Percentiles rank a stretch among this genome's conserved stretches.
phyloP scores from a whole-genome alignment of 306 rosid genomes.

The Citrullus amarus region DNA sequence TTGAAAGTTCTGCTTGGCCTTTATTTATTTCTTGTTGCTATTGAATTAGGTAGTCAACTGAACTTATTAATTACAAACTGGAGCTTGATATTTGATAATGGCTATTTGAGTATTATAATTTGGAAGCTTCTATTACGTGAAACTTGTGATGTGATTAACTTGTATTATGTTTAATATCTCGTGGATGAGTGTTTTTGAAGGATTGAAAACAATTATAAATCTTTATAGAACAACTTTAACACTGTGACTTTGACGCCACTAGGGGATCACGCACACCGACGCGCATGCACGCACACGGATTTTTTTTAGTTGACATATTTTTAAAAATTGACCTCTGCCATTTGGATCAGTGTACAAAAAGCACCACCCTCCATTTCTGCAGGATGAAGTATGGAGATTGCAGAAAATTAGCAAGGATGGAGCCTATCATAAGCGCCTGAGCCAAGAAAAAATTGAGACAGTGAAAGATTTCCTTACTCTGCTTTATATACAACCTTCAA shows the following conservation, averaged over 20 bases:
- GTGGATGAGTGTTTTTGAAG: background rate
- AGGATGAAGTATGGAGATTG: constrained; percentile 94
- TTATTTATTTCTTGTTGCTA: background rate
- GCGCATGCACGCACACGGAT: no score
- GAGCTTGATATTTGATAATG: background rate
- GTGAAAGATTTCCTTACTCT: constrained; percentile 83
- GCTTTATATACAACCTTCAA: constrained; percentile 57
- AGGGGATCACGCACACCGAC: background rate
- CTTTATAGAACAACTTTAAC: background rate
- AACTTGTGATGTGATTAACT: background rate
- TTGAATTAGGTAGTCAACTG: background rate
- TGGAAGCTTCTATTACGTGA: background rate
- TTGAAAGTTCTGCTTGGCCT: background rate
- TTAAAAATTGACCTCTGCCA: constrained; percentile 1
- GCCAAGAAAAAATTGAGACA: constrained; percentile 46
- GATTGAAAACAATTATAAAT: background rate
- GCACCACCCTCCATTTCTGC: constrained; percentile 88
- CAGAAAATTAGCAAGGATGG: constrained; percentile 97
- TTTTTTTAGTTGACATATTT: background rate
- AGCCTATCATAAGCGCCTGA: constrained; percentile 88
- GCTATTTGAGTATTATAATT: background rate
- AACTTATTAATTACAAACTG: background rate
- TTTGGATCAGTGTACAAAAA: constrained; percentile 77
- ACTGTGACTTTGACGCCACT: background rate
- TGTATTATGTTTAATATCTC: background rate